Evolutionary conservation across 192 early-diverging fungal species (phyloP), one percentile per base, ranked within the genome.

Genomic region (Entomortierella beljakovae): DNA sequence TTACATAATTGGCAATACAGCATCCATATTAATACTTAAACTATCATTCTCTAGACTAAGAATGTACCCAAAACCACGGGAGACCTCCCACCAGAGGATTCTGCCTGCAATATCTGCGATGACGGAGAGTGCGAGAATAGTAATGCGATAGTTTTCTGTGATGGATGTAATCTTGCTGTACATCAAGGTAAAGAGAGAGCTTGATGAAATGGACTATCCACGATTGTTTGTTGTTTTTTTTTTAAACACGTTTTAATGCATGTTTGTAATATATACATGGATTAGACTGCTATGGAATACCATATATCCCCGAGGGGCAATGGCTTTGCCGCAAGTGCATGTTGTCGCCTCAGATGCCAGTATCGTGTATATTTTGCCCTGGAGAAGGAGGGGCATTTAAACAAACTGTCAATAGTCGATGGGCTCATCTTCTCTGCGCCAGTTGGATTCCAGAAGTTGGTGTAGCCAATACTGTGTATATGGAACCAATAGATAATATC

Each of bases 101-200:
- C 91, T 0, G 87, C 89, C 6, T 99, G 98, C 66, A 93, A 93
- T 2, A 92, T 99, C 22, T 99, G 98, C 82, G 96, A 97, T 66
- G 96, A 98, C 68, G 94, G 95, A n/a, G 98, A 99, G 85, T 93
- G 94, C 82, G 98, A 99, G 84, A 99, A 99, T 80, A 92, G 93
- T 76, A 99, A 99, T 73, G 97, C 96, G 0, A 99, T 99, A 56
- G 98, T 99, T 7, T 99, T 98, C 70, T 99, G 98, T 85, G 98
- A 99, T 82, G 98, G 98, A 0, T 99, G 98, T 80, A 97, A 99
- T 77, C 80, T 99, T 55, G 97, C 97, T 2, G 98, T 99, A 10
- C 98, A 99, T 85, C 98, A 99, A 87, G 92, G 92, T 93, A 85
- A 3, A 20, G 20, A 18, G 34, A 32, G 2, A n/a, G n/a, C n/a